Base-by-base conservation (phyloP, 495 filamentous ascomycete genomes). In the Hypoxylon trugodes region DNA sequence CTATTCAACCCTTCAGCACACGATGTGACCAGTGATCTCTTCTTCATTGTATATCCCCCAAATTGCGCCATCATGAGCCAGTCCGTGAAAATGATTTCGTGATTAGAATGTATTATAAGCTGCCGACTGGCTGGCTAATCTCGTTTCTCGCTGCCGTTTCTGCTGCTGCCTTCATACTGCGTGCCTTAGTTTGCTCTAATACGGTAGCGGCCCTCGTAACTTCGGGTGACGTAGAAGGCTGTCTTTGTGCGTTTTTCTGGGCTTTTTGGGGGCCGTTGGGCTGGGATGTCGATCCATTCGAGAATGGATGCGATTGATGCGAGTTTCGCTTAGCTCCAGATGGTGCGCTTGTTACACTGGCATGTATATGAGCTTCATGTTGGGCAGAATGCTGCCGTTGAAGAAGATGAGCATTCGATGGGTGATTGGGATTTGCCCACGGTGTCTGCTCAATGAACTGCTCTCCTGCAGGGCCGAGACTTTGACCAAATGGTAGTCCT, bases 381-480 rank as follows among this genome's bases (percentile, higher is more conserved):
- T 74, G 74, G 12, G 49, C 69, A 22, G 69, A 47, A 35, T 74
- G 72, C 26, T 79, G 77, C 26, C 75, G 76, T 50, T 80, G 77
- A 36, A 77, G 71, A 52, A 76, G 77, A 68, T 93, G 89, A 12
- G 86, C 67, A 33, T 73, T 73, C 30, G 70, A 86, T 0, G 91
- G 90, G 68, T 96, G 91, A 58, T 92, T 90, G 10, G 91, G 89
- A 71, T 95, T 95, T 22, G 90, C 90, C 92, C 92, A 96, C 0
- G 91, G 89, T 1, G 88, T 94, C 59, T 90, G 86, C 50, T 92
- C 89, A 46, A 93, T 81, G 62, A 93, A 94, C 42, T 89, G 87
- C 70, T 93, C 90, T 65, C 92, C 91, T 7, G 90, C 91, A 30
- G 88, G 82, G 7, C 85, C 80, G 56, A 85, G 73, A 26, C 65